Base-by-base conservation (phyloP, 169 alveolate species). In the Eimeria maxima region DNA sequence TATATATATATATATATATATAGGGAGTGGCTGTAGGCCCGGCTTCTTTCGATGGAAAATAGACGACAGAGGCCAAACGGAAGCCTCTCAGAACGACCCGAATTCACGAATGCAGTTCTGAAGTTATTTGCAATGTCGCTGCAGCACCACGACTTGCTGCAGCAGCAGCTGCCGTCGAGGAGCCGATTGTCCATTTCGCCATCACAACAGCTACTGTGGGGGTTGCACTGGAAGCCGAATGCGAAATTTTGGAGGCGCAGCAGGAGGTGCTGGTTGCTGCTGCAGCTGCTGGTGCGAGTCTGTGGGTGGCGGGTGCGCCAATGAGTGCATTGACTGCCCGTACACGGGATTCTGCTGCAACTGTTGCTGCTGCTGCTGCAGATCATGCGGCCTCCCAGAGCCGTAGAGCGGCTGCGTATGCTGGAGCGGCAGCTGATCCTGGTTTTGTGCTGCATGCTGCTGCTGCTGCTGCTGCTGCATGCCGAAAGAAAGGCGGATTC, bases 201-300 rank as follows among this genome's bases (percentile, higher is more conserved):
- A 5, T 18, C 5, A 38, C 83, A n/a, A 29, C 7, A 38, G 50
- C 83, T 73, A 73, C 4, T 18, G 45, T 5, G 83, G 16, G 50
- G 83, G 83, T 47, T 73, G 83, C 83, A 73, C 29, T 8, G 83
- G 83, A 73, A 73, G 83, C 45, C 83, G 83, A 6, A 73, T 73
- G 83, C 83, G 83, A 16, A 73, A 73, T 16, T 73, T 73, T 18
- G 83, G 83, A 42, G 83, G 83, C 3, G 50, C 83, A 73, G 83
- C 83, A 24, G 83, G n/a, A 73, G 83, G 50, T 6, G 83, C 47
- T 11, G 57, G 57, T 11, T 50, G 57, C 57, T 50, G 57, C 57
- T 50, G 57, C 57, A 7, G 57, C 57, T 50, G 57, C 57, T 50
- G 57, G 11, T 50, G 57, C 57, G 11, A 7, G 44, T n/a, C 83